A percentile compares a stretch with the other conserved stretches of the same genome.
Evolutionary conservation across 768 basidiomycete species (phyloP).

Genomic region (Phanerochaete carnosa): DNA sequence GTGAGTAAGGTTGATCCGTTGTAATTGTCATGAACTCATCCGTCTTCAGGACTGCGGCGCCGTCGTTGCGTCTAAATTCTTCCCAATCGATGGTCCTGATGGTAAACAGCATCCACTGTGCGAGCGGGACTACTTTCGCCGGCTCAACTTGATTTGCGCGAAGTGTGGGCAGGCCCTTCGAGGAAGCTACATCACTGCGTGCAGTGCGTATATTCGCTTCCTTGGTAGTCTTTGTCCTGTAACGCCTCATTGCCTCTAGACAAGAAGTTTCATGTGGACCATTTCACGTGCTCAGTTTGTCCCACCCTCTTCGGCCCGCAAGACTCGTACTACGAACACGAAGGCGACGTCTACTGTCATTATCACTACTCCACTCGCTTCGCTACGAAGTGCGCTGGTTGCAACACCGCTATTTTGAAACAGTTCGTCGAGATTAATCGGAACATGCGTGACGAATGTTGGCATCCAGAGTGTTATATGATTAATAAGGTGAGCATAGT

Average conservation of each 20-base stretch:
- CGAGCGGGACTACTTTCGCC: conserved; percentile 96
- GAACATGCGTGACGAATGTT: conserved; percentile 97
- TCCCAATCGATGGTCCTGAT: conserved; percentile 92
- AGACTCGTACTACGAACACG: conserved; percentile 99
- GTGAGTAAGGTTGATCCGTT: conserved; percentile 41
- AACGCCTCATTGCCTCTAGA: conserved; percentile 44
- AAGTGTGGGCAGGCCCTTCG: conserved; percentile 93
- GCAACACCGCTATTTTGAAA: conserved; percentile 95
- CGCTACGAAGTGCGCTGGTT: conserved; percentile 97
- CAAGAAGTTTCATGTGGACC: conserved; percentile 99
- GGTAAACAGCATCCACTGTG: conserved; percentile 92
- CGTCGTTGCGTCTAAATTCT: conserved; percentile 97
- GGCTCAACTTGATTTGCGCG: conserved; percentile 93
- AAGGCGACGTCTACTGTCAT: conserved; percentile 97
- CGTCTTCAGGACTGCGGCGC: conserved; percentile 82
- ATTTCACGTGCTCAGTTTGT: conserved; percentile 98
- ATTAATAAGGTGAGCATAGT: conserved; percentile 82
- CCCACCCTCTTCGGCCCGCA: conserved; percentile 95
- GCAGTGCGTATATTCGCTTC: conserved; percentile 61
- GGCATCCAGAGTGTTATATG: conserved; percentile 99
- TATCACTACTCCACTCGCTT: conserved; percentile 99
- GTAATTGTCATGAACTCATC: conserved; percentile 12
- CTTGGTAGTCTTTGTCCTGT: conserved; percentile 2
- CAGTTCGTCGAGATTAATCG: conserved; percentile 99
- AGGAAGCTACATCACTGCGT: conserved; percentile 98